Evolutionary conservation across 2,329 filamentous ascomycete species (phyloP).

Genomic region (Cytospora mali): DNA sequence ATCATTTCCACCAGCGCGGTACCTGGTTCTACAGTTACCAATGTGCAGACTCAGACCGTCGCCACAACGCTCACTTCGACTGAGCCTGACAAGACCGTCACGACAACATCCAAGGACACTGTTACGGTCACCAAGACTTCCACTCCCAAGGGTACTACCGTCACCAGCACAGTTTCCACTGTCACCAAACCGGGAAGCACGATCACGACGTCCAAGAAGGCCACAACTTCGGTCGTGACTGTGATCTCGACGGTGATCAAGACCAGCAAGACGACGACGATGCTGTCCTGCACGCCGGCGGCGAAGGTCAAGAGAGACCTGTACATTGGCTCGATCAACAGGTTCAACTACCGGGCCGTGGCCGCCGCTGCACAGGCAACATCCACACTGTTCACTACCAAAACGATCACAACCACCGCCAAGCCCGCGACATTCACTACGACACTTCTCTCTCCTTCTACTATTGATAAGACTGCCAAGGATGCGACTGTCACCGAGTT

Average conservation of each 20-base stretch:
- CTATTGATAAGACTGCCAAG: slow-evolving; percentile 6
- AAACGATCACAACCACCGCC: slow-evolving; percentile 1
- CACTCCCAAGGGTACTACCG: slow-evolving; percentile 34
- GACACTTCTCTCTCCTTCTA: background rate
- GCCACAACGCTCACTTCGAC: slow-evolving; percentile 30
- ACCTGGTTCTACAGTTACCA: slow-evolving; percentile 30
- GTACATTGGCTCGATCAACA: background rate
- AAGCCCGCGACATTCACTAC: slow-evolving; percentile 9
- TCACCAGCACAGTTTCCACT: slow-evolving; percentile 36
- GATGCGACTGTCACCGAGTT: slow-evolving; percentile 9
- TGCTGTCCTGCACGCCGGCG: slow-evolving; percentile 24
- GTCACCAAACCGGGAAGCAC: slow-evolving; percentile 24
- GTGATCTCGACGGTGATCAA: slow-evolving; percentile 30
- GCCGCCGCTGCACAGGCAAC: background rate
- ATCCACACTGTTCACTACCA: background rate
- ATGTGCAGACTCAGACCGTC: slow-evolving; percentile 18
- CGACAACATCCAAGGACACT: background rate
- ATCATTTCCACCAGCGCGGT: slow-evolving; percentile 29
- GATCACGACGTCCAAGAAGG: slow-evolving; percentile 27
- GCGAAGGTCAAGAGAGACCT: slow-evolving; percentile 11
- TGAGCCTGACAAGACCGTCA: background rate
- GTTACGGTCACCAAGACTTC: slow-evolving; percentile 14
- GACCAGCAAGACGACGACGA: slow-evolving; percentile 30
- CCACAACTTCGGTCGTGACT: slow-evolving; percentile 25
- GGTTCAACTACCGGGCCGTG: background rate